These are phyloP conservation scores for Chaetomium fimeti DNA, from an alignment of 495 filamentous ascomycete genomes.

Conservation along the genomic window DNA sequence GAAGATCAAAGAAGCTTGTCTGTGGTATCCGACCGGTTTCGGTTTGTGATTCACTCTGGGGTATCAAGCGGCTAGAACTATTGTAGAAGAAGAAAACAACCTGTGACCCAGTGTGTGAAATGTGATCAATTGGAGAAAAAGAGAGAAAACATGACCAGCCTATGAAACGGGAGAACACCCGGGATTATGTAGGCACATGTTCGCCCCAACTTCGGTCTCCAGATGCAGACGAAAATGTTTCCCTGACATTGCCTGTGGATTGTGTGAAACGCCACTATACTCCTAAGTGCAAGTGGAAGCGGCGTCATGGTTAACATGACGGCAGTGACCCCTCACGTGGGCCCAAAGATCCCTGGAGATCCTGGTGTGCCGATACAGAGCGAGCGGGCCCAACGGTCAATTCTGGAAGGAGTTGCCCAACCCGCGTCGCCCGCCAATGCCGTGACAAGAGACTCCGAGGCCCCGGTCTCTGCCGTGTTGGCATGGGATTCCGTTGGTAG, in stretches of 20 bases:
- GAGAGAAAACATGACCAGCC: slow-evolving; percentile 6
- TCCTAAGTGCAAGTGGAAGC: slow-evolving; percentile 68
- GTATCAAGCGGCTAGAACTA: neutral
- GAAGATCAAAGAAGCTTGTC: slow-evolving; percentile 1
- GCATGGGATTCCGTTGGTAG: neutral
- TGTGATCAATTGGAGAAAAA: slow-evolving; percentile 12
- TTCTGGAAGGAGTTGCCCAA: neutral
- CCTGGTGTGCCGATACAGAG: slow-evolving; percentile 26
- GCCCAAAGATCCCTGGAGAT: slow-evolving; percentile 17
- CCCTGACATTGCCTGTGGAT: slow-evolving; percentile 2
- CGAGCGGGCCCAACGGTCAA: slow-evolving; percentile 17
- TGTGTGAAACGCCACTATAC: slow-evolving; percentile 46
- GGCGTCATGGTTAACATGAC: slow-evolving; percentile 23
- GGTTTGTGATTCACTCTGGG: neutral
- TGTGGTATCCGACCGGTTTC: slow-evolving; percentile 6
- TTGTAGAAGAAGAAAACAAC: neutral
- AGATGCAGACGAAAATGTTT: neutral
- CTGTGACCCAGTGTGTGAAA: neutral
- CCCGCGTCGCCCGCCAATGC: neutral
- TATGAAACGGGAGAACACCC: neutral
- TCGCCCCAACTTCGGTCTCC: slow-evolving; percentile 7
- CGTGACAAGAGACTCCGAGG: neutral
- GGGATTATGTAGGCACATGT: slow-evolving; percentile 8
- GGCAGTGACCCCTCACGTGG: slow-evolving; percentile 27
- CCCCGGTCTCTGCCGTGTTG: neutral